These are phyloP conservation scores for Ochromonas danica DNA, from an alignment of 108 stramenopile species.

Conservation along the genomic window DNA sequence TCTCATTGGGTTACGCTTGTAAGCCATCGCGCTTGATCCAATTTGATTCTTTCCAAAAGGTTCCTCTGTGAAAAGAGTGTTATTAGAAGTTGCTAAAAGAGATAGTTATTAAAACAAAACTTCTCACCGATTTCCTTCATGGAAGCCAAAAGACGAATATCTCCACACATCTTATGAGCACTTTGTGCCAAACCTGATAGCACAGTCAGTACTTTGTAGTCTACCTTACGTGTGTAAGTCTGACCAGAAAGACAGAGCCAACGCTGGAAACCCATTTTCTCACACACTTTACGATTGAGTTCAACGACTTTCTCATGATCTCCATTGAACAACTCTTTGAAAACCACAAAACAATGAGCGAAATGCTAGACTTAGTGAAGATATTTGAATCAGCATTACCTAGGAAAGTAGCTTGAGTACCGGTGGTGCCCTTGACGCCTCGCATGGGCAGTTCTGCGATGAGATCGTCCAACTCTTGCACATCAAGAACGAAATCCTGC, in stretches of 20 bases:
- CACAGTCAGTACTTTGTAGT: conserved; percentile 77
- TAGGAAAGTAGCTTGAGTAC: conserved; percentile 94
- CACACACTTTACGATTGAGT: conserved; percentile 71
- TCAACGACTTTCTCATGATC: conserved; percentile 93
- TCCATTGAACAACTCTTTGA: conserved; percentile 86
- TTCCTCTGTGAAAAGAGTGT: conserved; percentile 39
- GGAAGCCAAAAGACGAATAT: conserved; percentile 92
- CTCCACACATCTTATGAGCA: conserved; percentile 97
- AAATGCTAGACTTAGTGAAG: background rate
- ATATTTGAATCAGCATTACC: background rate
- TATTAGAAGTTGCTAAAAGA: background rate
- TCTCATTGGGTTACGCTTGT: conserved; percentile 96
- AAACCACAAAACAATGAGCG: background rate
- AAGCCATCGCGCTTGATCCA: conserved; percentile 95
- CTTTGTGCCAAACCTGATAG: conserved; percentile 89
- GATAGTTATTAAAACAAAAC: background rate
- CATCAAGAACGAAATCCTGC: conserved; percentile 87
- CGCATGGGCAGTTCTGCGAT: conserved; percentile 90
- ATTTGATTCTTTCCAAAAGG: conserved; percentile 85
- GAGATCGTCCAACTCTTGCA: conserved; percentile 75
- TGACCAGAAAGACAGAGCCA: conserved; percentile 89
- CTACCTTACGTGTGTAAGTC: conserved; percentile 98
- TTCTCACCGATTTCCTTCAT: conserved; percentile 94
- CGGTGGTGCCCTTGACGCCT: conserved; percentile 97
- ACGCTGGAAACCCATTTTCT: conserved; percentile 87